These are phyloP conservation scores for Xylaria sp. DNA, from an alignment of 2,329 filamentous ascomycete species.

Conservation along the genomic window DNA sequence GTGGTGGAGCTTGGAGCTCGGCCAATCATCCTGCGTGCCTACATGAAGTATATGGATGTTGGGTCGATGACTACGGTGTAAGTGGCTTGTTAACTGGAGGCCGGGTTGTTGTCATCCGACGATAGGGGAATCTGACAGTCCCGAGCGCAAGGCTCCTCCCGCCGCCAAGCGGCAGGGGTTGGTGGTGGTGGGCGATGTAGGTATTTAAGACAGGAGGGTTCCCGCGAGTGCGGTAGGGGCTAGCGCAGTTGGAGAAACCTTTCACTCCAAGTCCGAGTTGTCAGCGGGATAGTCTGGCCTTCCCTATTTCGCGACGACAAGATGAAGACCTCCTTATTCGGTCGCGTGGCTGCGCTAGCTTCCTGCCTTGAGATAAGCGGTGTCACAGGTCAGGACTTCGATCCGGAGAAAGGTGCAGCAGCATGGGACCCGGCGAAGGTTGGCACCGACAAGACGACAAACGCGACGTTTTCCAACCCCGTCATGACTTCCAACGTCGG, in stretches of 20 bases:
- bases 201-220: too few relatives aligned
- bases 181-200: too few relatives aligned
- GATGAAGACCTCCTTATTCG: slow-evolving; percentile 15
- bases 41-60: too few relatives aligned
- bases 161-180: too few relatives aligned
- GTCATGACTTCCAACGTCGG: slow-evolving; percentile 43
- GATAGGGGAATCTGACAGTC: too few relatives aligned
- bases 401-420: slow-evolving; percentile 35
- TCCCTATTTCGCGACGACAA: slow-evolving; percentile 3
- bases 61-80: too few relatives aligned
- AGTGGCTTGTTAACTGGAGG: too few relatives aligned
- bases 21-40: too few relatives aligned
- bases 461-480: slow-evolving; percentile 44
- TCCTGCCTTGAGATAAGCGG: slow-evolving; percentile 17
- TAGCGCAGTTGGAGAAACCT: not conserved
- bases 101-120: too few relatives aligned
- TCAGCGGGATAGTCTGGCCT: not conserved
- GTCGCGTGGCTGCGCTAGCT: slow-evolving; percentile 9
- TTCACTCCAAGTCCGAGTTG: not conserved
- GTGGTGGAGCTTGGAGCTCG: too few relatives aligned
- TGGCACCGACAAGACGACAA: slow-evolving; percentile 41
- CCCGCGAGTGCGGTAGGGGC: too few relatives aligned
- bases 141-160: too few relatives aligned
- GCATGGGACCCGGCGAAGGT: slow-evolving; percentile 38
- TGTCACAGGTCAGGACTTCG: slow-evolving; percentile 35